Base-by-base conservation (phyloP, 495 filamentous ascomycete species). In the Aspergillus saccharolyticus region DNA sequence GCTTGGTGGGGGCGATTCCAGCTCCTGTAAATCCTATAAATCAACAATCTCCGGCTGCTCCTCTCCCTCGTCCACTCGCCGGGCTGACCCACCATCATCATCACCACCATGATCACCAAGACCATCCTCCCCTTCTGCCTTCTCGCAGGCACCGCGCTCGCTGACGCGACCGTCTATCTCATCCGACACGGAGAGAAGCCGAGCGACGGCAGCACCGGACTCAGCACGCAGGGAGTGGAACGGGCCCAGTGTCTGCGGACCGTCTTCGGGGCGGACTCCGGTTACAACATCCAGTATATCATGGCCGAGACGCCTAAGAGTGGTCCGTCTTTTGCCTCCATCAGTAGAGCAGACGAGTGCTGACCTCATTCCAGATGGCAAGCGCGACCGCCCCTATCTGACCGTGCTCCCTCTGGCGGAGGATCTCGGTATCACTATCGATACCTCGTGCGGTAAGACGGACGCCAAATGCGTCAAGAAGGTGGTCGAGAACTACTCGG, bases 171-270 rank as follows among this genome's bases (percentile, higher is more conserved):
- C 0, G 70, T 84, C 25, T 84, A 83, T 60, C 61, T 84, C 5
- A 84, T 84, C 65, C 78, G 81, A 8, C 81, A 84, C 59, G 81
- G 80, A 58, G 81, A 84, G 62, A 84, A 84, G 67, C 81, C 80
- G 19, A 59, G 57, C 24, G 62, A 78, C 53, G 74, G 74, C 28
- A 66, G 60, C 10, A 66, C 68, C 39, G 80, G 80, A 0, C 67
- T 84, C 20, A 80, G 66, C 28, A 46, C 74, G 0, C 54, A 74
- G 48, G 81, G 81, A 16, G 20, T 72, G 15, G 42, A 78, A 60
- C 79, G 81, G 20, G 76, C 81, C 0, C 73, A 84, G 56, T 82
- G 79, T 58, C 64, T 84, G 22, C 68, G 67, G 6, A 57, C 61
- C 16, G 74, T 81, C 5, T 84, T 84, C 52, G 76, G 79, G 4